phyloP scores from a whole-genome alignment of 2,329 filamentous ascomycete species.

The Microcyclospora tardicrescens region DNA sequence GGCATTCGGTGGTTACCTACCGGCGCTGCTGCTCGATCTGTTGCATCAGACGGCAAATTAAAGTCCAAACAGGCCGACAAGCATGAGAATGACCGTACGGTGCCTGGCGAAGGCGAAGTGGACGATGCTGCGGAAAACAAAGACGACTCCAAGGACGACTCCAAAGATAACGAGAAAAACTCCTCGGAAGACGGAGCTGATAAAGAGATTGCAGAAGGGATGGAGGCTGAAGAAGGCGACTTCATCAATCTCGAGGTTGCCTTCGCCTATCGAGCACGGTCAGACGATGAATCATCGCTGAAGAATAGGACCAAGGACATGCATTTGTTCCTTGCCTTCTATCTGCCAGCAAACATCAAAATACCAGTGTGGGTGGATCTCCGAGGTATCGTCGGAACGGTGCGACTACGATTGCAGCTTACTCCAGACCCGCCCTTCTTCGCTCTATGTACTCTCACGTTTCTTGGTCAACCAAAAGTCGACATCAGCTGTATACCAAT shows the following conservation, averaged over 20 bases:
- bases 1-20: constrained; percentile 61
- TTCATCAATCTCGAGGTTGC: constrained; percentile 67
- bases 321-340: constrained; percentile 59
- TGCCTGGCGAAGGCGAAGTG: constrained; percentile 32
- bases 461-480: constrained; percentile 62
- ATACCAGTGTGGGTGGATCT: constrained; percentile 63
- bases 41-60: constrained; percentile 47
- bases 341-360: constrained; percentile 45
- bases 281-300: constrained; percentile 39
- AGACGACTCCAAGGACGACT: constrained; percentile 19
- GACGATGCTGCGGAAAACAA: constrained; percentile 25
- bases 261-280: constrained; percentile 57
- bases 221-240: constrained; percentile 65
- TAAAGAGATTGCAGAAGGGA: constrained; percentile 39
- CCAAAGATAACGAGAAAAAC: constrained; percentile 17
- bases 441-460: constrained; percentile 59
- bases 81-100: constrained; percentile 35
- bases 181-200: constrained; percentile 12
- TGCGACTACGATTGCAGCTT: constrained; percentile 57
- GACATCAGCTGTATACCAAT: constrained; percentile 58
- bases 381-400: constrained; percentile 55
- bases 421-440: constrained; percentile 68
- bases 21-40: constrained; percentile 51
- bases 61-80: constrained; percentile 33
- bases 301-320: constrained; percentile 55